Evolutionary conservation across 1,284 basidiomycete species (phyloP).

Genomic region (Cystobasidiaceae sp.): DNA sequence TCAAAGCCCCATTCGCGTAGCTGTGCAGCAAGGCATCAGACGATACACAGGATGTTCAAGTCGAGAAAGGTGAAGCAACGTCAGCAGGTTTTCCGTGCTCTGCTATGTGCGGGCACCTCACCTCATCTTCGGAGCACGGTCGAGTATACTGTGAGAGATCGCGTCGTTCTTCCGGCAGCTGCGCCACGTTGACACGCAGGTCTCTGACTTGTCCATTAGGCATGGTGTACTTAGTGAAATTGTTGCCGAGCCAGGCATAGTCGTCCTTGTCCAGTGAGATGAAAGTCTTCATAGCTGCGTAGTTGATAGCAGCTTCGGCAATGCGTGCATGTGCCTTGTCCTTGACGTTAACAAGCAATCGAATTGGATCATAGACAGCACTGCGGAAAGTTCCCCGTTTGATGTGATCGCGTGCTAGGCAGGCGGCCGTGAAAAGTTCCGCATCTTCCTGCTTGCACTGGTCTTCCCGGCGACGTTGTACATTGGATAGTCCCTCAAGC

Average conservation of each 20-base stretch:
- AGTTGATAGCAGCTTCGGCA: conserved; percentile 68
- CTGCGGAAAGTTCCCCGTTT: conserved; percentile 59
- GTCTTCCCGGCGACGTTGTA: conserved; percentile 22
- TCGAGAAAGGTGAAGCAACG: background rate
- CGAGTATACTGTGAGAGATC: conserved; percentile 46
- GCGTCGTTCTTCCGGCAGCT: conserved; percentile 33
- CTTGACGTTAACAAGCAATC: conserved; percentile 64
- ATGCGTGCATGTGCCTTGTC: conserved; percentile 60
- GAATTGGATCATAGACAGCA: conserved; percentile 77
- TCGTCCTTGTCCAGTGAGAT: conserved; percentile 81
- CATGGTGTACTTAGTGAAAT: conserved; percentile 47
- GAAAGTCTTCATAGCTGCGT: conserved; percentile 66
- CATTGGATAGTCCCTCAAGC: conserved; percentile 8
- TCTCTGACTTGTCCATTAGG: conserved; percentile 50
- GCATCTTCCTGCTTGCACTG: conserved; percentile 6
- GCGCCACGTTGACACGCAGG: conserved; percentile 44
- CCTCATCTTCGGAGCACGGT: conserved; percentile 59
- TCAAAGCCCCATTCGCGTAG: conserved; percentile 65
- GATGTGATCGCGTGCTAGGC: conserved; percentile 70
- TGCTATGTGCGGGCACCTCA: conserved; percentile 44
- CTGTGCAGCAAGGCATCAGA: conserved; percentile 48
- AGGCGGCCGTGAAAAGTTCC: conserved; percentile 51
- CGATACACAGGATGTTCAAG: background rate
- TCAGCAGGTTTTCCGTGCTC: no score
- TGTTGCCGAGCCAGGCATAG: conserved; percentile 66